phyloP scores from a whole-genome alignment of 805 yeast species.

The Lipomyces orientalis region DNA sequence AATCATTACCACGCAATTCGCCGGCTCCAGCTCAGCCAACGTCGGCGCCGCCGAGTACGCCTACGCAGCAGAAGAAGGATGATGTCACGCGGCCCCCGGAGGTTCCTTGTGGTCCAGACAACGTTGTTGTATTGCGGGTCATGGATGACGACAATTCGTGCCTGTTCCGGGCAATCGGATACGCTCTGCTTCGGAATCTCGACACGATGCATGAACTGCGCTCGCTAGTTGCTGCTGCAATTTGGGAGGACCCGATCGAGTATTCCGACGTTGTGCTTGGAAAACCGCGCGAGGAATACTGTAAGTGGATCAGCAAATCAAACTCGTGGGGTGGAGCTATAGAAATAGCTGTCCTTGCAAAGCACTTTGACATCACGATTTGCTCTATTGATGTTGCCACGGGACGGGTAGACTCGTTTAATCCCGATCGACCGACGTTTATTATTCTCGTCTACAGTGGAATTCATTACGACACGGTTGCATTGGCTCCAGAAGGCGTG shows the following conservation, averaged over 20 bases:
- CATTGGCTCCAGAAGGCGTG: constrained; percentile 46
- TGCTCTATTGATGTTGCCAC: constrained; percentile 70
- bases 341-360: constrained; percentile 67
- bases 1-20: not conserved
- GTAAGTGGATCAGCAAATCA: constrained; percentile 63
- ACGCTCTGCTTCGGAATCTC: constrained; percentile 53
- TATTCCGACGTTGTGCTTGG: constrained; percentile 68
- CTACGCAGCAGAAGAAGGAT: not conserved
- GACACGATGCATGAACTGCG: constrained; percentile 58
- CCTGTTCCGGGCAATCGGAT: constrained; percentile 68
- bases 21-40: not conserved
- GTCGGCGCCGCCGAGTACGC: not conserved
- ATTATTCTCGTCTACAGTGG: constrained; percentile 69
- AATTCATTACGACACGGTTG: constrained; percentile 72
- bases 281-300: constrained; percentile 54
- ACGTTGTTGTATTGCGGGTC: constrained; percentile 54
- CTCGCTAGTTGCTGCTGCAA: constrained; percentile 55
- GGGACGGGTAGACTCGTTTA: constrained; percentile 61
- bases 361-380: constrained; percentile 57
- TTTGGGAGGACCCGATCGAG: constrained; percentile 51
- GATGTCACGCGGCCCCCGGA: constrained; percentile 23
- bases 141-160: constrained; percentile 83
- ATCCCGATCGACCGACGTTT: constrained; percentile 52
- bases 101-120: constrained; percentile 26
- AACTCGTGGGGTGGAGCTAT: constrained; percentile 87